Evolutionary conservation across 139 green algal species (phyloP).

Genomic region (Chlamydomonas sphaeroides): DNA sequence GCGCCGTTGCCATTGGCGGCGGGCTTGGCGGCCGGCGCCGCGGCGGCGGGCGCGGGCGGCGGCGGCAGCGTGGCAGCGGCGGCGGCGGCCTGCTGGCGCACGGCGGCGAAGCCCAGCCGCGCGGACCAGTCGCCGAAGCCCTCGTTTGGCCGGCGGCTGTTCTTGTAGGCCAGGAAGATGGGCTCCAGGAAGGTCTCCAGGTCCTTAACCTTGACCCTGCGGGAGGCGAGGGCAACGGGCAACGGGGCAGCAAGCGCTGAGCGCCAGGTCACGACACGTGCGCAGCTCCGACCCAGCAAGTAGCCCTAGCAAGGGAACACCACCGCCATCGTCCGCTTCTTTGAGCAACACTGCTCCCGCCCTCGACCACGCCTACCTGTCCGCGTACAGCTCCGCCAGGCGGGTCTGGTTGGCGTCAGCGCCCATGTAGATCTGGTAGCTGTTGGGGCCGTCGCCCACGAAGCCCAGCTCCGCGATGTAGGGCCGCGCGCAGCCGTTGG

Average conservation of each 20-base stretch:
- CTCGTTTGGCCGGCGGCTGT: slow-evolving; percentile 64
- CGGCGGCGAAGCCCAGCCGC: slow-evolving; percentile 61
- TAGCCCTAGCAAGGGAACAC: too few species aligned
- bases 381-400: slow-evolving; percentile 70
- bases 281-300: too few species aligned
- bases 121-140: slow-evolving; percentile 91
- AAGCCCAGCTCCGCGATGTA: slow-evolving; percentile 99
- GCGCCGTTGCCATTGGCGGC: slow-evolving; percentile 58
- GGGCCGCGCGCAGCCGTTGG: slow-evolving; percentile 97
- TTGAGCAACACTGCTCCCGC: too few species aligned
- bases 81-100: slow-evolving; percentile 55
- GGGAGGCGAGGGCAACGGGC: too few species aligned
- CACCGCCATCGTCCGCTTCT: too few species aligned
- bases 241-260: too few species aligned
- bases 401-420: slow-evolving; percentile 86
- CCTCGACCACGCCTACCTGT: background rate
- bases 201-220: slow-evolving; percentile 71
- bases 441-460: slow-evolving; percentile 97
- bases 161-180: slow-evolving; percentile 79
- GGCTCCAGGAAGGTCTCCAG: slow-evolving; percentile 95
- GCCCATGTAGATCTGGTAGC: slow-evolving; percentile 97
- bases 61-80: slow-evolving; percentile 39
- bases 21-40: slow-evolving; percentile 70
- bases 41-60: slow-evolving; percentile 52
- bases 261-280: too few species aligned